These are phyloP conservation scores for Fusarium newnesense DNA, from an alignment of 2,329 filamentous ascomycete genomes.

Conservation along the genomic window DNA sequence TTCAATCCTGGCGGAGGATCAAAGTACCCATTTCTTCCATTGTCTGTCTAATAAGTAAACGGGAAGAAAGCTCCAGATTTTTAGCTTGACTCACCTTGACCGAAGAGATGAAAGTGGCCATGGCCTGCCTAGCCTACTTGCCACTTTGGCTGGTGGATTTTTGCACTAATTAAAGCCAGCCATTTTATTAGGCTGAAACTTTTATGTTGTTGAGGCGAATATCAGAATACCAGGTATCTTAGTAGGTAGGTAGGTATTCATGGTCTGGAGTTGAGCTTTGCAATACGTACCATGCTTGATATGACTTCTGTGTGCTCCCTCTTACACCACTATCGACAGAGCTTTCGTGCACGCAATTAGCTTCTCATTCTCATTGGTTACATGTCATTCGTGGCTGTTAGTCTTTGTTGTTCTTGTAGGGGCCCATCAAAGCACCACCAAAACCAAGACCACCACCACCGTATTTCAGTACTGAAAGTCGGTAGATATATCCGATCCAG, in stretches of 20 bases:
- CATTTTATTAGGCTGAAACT: conserved; percentile 7
- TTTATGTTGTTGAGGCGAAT: conserved; percentile 1
- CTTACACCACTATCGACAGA: conserved; percentile 1
- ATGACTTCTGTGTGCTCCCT: neutral
- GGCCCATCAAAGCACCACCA: conserved; percentile 54
- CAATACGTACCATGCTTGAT: neutral
- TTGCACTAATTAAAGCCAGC: conserved; percentile 2
- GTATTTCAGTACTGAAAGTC: conserved; percentile 69
- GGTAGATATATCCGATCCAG: conserved; percentile 75
- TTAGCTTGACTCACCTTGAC: conserved; percentile 25
- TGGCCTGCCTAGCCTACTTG: neutral
- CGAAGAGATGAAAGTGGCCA: neutral
- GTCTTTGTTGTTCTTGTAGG: neutral
- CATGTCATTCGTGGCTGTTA: conserved; percentile 1
- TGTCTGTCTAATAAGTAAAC: neutral
- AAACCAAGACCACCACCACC: conserved; percentile 57
- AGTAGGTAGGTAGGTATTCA: neutral
- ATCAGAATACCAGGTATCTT: neutral
- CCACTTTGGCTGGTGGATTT: neutral
- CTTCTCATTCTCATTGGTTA: conserved; percentile 22
- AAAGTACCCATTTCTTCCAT: conserved; percentile 9
- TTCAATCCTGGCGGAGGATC: conserved; percentile 14
- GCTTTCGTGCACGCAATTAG: conserved; percentile 13
- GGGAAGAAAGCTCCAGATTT: conserved; percentile 1
- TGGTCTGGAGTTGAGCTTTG: neutral